phyloP scores from a whole-genome alignment of 352 stramenopile genomes.

The Halophytophthora polymorphica region DNA sequence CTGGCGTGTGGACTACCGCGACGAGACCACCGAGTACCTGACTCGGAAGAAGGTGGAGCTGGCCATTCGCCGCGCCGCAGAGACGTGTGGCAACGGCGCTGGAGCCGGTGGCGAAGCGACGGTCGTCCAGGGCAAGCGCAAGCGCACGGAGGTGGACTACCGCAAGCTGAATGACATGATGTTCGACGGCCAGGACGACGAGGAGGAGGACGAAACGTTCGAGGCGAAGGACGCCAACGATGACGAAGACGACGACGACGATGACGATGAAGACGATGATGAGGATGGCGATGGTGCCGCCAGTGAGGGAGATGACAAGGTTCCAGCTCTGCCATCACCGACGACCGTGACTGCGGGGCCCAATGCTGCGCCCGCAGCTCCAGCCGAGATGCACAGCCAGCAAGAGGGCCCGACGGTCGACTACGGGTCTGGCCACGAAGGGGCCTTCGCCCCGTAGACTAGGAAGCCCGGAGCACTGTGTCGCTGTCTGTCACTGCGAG shows the following conservation, averaged over 20 bases:
- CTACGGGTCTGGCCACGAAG: constrained; percentile 68
- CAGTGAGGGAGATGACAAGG: constrained; percentile 2
- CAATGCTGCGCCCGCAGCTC: constrained; percentile 13
- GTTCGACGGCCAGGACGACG: constrained; percentile 62
- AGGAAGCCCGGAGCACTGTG: neutral
- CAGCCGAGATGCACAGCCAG: constrained; percentile 13
- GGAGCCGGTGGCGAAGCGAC: constrained; percentile 14
- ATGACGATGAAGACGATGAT: constrained; percentile 18
- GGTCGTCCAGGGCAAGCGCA: constrained; percentile 72
- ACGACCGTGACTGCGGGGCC: constrained; percentile 21
- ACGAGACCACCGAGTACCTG: constrained; percentile 48
- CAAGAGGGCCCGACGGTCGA: constrained; percentile 36
- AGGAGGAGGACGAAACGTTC: constrained; percentile 49
- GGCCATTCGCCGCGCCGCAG: constrained; percentile 31
- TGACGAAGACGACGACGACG: constrained; percentile 30
- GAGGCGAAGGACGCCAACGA: constrained; percentile 44
- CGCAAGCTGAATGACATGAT: constrained; percentile 74
- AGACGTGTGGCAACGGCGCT: constrained; percentile 13
- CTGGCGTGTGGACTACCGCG: constrained; percentile 60
- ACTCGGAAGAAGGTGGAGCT: constrained; percentile 21
- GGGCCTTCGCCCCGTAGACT: constrained; percentile 15
- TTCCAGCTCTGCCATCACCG: constrained; percentile 17
- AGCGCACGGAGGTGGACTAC: constrained; percentile 78
- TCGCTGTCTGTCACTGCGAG: no score
- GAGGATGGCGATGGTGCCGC: constrained; percentile 8